Evolutionary conservation across 352 stramenopile species (phyloP).

Genomic region (Blastocystis sp.): DNA sequence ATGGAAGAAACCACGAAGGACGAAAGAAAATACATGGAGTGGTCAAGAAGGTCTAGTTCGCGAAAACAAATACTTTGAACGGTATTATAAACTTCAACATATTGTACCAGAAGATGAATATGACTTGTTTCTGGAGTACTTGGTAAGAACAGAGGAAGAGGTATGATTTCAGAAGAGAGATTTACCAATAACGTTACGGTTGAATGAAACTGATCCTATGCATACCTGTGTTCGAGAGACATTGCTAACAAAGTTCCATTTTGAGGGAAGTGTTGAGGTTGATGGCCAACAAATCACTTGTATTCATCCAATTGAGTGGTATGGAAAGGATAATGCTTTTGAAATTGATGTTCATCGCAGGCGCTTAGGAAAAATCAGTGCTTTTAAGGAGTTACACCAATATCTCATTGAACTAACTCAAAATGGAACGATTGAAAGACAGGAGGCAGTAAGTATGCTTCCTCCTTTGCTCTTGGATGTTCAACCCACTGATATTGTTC

Average conservation of each 20-base stretch:
- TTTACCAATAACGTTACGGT: slow-evolving; percentile 83
- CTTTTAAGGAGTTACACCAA: slow-evolving; percentile 84
- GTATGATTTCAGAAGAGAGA: slow-evolving; percentile 68
- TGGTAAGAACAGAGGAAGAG: slow-evolving; percentile 65
- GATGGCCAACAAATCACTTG: slow-evolving; percentile 64
- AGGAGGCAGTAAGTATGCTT: slow-evolving; percentile 97
- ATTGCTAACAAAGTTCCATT: slow-evolving; percentile 74
- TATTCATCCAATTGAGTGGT: slow-evolving; percentile 75
- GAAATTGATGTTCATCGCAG: slow-evolving; percentile 70
- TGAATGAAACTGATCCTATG: slow-evolving; percentile 81
- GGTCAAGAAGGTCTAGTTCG: not conserved
- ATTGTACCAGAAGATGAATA: slow-evolving; percentile 78
- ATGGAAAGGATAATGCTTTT: slow-evolving; percentile 77
- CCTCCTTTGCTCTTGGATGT: slow-evolving; percentile 89
- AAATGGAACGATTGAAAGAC: slow-evolving; percentile 85
- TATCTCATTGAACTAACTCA: slow-evolving; percentile 88
- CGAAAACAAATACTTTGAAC: slow-evolving; percentile 69
- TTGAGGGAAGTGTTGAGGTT: slow-evolving; percentile 72
- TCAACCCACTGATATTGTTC: slow-evolving; percentile 72
- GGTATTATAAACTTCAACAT: slow-evolving; percentile 77
- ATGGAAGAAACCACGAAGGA: not conserved
- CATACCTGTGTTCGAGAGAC: slow-evolving; percentile 76
- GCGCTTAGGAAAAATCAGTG: slow-evolving; percentile 73
- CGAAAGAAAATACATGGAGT: not conserved
- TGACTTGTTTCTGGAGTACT: slow-evolving; percentile 78